phyloP scores from a whole-genome alignment of 768 basidiomycete genomes.

The Termitomyces sp. region DNA sequence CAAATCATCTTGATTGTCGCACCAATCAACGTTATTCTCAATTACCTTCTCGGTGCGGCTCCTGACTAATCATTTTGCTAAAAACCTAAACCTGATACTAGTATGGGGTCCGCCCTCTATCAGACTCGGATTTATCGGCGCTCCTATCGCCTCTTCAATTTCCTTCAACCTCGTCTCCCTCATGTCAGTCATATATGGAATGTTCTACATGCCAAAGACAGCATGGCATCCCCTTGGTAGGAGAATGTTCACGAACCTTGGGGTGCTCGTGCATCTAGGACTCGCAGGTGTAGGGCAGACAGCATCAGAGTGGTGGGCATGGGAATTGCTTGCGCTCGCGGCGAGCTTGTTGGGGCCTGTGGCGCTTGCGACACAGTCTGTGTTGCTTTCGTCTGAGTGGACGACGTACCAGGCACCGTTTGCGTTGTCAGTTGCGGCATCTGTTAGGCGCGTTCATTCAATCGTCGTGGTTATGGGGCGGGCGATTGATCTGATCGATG shows the following conservation, averaged over 20 bases:
- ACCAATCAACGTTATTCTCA: conserved; percentile 79
- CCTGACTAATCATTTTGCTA: background rate
- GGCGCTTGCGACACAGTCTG: conserved; percentile 83
- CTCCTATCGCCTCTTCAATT: conserved; percentile 84
- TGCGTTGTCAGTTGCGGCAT: conserved; percentile 74
- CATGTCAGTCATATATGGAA: conserved; percentile 57
- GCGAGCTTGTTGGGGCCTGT: conserved; percentile 67
- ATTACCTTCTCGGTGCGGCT: conserved; percentile 70
- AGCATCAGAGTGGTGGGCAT: conserved; percentile 95
- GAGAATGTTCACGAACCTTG: conserved; percentile 62
- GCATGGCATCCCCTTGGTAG: conserved; percentile 80
- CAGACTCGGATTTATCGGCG: conserved; percentile 86
- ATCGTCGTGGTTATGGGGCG: background rate
- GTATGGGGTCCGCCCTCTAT: conserved; percentile 84
- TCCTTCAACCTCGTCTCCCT: conserved; percentile 80
- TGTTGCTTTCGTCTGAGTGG: conserved; percentile 72
- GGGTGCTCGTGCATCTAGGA: conserved; percentile 69
- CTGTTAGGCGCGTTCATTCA: conserved; percentile 59
- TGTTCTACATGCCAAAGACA: conserved; percentile 54
- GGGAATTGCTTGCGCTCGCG: conserved; percentile 75
- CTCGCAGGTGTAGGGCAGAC: conserved; percentile 83
- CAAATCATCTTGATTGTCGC: conserved; percentile 79
- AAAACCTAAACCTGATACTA: conserved; percentile 10
- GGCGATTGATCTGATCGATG: background rate
- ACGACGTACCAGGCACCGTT: conserved; percentile 82